These are phyloP conservation scores for Pseudopyricularia cyperi DNA, from an alignment of 2,329 filamentous ascomycete species.

Conservation along the genomic window DNA sequence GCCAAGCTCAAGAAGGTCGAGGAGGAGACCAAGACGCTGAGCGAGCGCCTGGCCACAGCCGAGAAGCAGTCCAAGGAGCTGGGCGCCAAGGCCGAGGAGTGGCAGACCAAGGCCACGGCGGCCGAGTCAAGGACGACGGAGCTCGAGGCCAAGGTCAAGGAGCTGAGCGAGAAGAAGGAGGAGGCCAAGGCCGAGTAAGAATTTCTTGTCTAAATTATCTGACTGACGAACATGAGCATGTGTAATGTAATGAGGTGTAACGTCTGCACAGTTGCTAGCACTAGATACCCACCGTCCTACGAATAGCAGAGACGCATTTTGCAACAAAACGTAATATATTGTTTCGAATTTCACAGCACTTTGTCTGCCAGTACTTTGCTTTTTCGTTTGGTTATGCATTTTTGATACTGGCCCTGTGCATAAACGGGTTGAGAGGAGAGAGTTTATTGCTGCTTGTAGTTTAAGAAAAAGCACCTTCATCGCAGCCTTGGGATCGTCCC, in stretches of 20 bases:
- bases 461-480: too few species aligned
- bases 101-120: neutral
- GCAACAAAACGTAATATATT: neutral
- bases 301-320: neutral
- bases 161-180: neutral
- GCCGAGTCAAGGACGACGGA: constrained; percentile 1
- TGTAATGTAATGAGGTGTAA: constrained; percentile 3
- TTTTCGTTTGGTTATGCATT: neutral
- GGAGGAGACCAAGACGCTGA: constrained; percentile 1
- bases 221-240: constrained; percentile 1
- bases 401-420: too few species aligned
- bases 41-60: neutral
- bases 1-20: constrained; percentile 1
- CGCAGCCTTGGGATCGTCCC: neutral
- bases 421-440: neutral
- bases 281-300: constrained; percentile 3
- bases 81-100: neutral
- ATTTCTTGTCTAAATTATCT: neutral
- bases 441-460: neutral
- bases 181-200: constrained; percentile 2
- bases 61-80: constrained; percentile 2
- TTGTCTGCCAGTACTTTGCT: neutral
- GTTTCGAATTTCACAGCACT: neutral
- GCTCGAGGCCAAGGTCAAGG: constrained; percentile 3
- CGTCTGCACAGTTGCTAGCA: constrained; percentile 2